A percentile compares a stretch with the other conserved stretches of the same genome.
These are phyloP conservation scores for Mycena metata DNA, from an alignment of 768 basidiomycete species.

Conservation along the genomic window DNA sequence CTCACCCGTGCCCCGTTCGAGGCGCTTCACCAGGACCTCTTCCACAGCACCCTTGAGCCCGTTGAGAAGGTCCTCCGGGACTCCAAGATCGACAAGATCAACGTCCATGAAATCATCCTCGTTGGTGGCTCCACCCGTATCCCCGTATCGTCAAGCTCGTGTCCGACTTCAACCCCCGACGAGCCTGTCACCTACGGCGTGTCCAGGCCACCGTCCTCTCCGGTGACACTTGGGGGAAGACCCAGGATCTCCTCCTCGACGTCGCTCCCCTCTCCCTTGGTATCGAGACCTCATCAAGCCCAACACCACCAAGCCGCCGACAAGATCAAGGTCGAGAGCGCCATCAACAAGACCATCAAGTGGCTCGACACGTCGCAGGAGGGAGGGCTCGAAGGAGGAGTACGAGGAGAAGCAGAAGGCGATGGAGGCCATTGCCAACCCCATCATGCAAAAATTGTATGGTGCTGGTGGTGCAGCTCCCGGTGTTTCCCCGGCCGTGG, in stretches of 20 bases:
- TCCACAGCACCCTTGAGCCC: conserved; percentile 93
- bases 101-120: conserved; percentile 96
- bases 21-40: conserved; percentile 94
- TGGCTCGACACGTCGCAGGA: conserved; percentile 93
- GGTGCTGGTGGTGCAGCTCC: conserved; percentile 65
- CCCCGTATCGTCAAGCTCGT: conserved; percentile 98
- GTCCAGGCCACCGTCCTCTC: conserved; percentile 98
- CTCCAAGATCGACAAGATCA: conserved; percentile 97
- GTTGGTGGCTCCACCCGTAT: conserved; percentile 99
- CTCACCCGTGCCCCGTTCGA: conserved; percentile 99
- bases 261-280: conserved; percentile 91
- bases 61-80: conserved; percentile 99
- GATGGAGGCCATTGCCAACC: conserved; percentile 85
- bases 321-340: conserved; percentile 85
- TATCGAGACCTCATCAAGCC: conserved; percentile 99
- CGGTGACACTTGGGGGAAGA: conserved; percentile 98
- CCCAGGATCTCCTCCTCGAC: conserved; percentile 95
- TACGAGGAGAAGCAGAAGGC: conserved; percentile 95
- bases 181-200: conserved; percentile 98
- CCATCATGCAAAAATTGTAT: conserved; percentile 82
- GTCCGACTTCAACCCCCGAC: conserved; percentile 98
- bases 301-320: conserved; percentile 92
- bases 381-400: conserved; percentile 93
- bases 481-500: conserved; percentile 62
- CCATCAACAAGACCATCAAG: conserved; percentile 85